Conservation (phyloP, 2,329 filamentous ascomycete species). For the Myriosclerotinia scirpicola region DNA sequence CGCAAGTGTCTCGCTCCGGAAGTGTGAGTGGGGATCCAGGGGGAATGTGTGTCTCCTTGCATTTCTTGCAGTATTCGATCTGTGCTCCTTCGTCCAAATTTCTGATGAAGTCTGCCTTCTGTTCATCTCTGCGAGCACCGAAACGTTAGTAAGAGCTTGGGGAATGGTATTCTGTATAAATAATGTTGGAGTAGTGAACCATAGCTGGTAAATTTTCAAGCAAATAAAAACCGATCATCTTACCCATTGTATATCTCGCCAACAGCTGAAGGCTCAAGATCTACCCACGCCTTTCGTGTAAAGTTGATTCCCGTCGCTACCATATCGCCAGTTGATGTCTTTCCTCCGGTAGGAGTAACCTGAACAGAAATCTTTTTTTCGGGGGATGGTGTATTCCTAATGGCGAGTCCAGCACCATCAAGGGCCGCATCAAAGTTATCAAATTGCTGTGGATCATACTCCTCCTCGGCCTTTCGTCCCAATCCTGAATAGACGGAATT, state of each 20-base stretch:
- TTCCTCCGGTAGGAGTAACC: neutral
- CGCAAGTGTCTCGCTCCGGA: slow-evolving; percentile 34
- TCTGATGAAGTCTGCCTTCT: slow-evolving; percentile 22
- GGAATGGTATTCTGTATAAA: neutral
- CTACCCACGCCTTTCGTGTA: slow-evolving; percentile 14
- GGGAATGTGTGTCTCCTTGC: slow-evolving; percentile 35
- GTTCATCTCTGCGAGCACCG: slow-evolving; percentile 8
- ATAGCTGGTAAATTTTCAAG: neutral
- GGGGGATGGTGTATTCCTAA: slow-evolving; percentile 1
- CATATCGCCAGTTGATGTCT: slow-evolving; percentile 1
- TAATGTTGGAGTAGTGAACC: neutral
- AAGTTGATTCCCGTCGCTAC: slow-evolving; percentile 21
- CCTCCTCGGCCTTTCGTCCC: slow-evolving; percentile 4
- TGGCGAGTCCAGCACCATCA: slow-evolving; percentile 20
- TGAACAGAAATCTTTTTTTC: neutral
- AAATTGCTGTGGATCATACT: slow-evolving; percentile 14
- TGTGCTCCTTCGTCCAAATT: slow-evolving; percentile 24
- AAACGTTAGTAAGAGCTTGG: neutral
- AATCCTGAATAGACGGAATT: slow-evolving; percentile 13
- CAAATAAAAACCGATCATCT: neutral
- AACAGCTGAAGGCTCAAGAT: slow-evolving; percentile 15
- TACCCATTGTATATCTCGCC: slow-evolving; percentile 19
- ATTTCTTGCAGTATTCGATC: slow-evolving; percentile 34
- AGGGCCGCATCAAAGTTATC: slow-evolving; percentile 16
- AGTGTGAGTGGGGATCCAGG: slow-evolving; percentile 32